phyloP scores from a whole-genome alignment of 805 yeast species.

The Candida parachauliodes region DNA sequence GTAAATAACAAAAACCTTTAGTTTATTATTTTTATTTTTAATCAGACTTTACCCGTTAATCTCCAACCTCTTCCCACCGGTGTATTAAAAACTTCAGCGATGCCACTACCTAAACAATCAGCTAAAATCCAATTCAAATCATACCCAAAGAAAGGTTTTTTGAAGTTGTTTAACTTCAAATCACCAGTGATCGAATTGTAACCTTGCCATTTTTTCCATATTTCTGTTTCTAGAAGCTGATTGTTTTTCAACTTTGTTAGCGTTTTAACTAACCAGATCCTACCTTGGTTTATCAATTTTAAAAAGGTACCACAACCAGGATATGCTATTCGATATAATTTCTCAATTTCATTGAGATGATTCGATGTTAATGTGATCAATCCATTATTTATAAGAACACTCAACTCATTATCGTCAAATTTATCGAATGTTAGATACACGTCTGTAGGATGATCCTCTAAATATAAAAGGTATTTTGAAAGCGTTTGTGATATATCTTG shows the following conservation, averaged over 20 bases:
- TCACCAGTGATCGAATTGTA: constrained; percentile 17
- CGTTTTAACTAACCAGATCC: constrained; percentile 40
- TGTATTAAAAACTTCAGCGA: constrained; percentile 49
- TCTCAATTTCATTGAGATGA: constrained; percentile 40
- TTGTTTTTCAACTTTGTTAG: constrained; percentile 35
- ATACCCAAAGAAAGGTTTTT: constrained; percentile 49
- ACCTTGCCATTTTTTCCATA: constrained; percentile 46
- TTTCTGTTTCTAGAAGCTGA: constrained; percentile 41
- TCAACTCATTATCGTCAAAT: constrained; percentile 24
- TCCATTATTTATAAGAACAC: constrained; percentile 37
- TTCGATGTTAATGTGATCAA: constrained; percentile 44
- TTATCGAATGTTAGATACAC: constrained; percentile 22
- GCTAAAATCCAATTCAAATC: constrained; percentile 50
- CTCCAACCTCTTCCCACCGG: constrained; percentile 59
- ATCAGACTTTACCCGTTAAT: constrained; percentile 44
- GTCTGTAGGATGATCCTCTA: constrained; percentile 23
- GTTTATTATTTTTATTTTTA: too few species aligned
- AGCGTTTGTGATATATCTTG: constrained; percentile 18
- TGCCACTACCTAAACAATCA: constrained; percentile 50
- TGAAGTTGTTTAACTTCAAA: constrained; percentile 34
- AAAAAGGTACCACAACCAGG: constrained; percentile 52
- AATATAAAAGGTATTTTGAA: constrained; percentile 3
- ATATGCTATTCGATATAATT: constrained; percentile 40
- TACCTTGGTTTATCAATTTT: constrained; percentile 41
- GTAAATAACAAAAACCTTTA: constrained; percentile 4